A percentile compares a stretch with the other conserved stretches of the same genome.
Evolutionary conservation across 2,329 filamentous ascomycete genomes (phyloP).

Genomic region (Aureobasidium mangrovei): DNA sequence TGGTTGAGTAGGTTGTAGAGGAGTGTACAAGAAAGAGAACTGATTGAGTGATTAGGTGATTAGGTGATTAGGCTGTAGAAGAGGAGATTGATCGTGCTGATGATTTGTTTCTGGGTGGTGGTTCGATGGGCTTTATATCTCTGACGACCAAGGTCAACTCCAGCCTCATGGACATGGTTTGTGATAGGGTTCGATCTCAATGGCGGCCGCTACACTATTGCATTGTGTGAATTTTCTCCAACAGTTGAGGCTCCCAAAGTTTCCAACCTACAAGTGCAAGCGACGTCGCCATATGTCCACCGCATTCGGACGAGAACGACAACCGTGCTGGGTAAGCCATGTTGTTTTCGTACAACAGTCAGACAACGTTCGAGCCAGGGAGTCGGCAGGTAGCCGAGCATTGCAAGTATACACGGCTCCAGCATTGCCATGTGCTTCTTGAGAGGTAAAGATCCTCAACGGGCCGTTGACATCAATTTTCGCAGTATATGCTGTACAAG

Average conservation of each 20-base stretch:
- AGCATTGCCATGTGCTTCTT: neutral
- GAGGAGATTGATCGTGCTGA: slow-evolving; percentile 12
- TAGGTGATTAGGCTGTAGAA: slow-evolving; percentile 1
- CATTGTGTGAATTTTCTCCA: slow-evolving; percentile 5
- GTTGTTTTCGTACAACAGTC: neutral
- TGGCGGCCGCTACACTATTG: slow-evolving; percentile 9
- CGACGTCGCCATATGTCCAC: slow-evolving; percentile 3
- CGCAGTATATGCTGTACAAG: slow-evolving; percentile 9
- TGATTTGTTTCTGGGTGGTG: slow-evolving; percentile 8
- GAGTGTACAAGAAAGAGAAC: neutral
- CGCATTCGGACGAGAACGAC: slow-evolving; percentile 6
- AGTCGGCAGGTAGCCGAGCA: slow-evolving; percentile 2
- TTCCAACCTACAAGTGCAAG: neutral
- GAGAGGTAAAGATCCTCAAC: neutral
- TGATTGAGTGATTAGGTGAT: neutral
- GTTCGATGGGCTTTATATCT: slow-evolving; percentile 9
- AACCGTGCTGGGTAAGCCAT: slow-evolving; percentile 10
- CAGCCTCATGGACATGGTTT: neutral
- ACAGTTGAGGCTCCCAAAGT: slow-evolving; percentile 9
- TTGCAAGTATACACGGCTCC: slow-evolving; percentile 2
- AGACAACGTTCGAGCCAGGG: neutral
- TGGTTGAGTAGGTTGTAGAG: neutral
- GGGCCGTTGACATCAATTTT: slow-evolving; percentile 11
- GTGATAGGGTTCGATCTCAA: neutral
- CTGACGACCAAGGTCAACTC: neutral